phyloP scores from a whole-genome alignment of 208 protist species.

The Tritrichomonas musculus region DNA sequence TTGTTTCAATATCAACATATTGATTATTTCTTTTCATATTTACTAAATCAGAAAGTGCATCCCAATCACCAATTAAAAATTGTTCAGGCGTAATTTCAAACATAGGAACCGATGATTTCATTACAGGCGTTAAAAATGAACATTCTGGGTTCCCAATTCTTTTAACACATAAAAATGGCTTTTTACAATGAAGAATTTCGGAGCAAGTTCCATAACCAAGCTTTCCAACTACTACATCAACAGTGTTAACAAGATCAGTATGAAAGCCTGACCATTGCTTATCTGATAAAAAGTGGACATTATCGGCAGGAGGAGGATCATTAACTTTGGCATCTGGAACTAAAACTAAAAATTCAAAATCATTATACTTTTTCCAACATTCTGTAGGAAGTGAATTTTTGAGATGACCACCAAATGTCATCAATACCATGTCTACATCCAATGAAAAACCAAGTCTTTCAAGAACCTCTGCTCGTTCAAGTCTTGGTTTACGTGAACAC shows the following conservation, averaged over 20 bases:
- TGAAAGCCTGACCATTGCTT: background rate
- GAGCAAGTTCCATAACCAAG: background rate
- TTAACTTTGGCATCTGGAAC: background rate
- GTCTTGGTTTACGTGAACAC: background rate
- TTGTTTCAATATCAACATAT: background rate
- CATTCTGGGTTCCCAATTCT: background rate
- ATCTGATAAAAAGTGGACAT: background rate
- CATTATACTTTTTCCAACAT: background rate
- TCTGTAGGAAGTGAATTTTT: background rate
- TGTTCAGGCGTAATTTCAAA: background rate
- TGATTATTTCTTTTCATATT: background rate
- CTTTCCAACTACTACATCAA: background rate
- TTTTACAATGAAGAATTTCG: background rate
- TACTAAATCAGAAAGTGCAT: background rate
- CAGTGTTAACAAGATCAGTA: background rate
- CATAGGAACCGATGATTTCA: background rate
- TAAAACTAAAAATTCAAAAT: conserved; percentile 15
- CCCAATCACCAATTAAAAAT: conserved; percentile 9
- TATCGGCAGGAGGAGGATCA: background rate
- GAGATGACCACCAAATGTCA: background rate
- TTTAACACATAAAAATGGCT: background rate
- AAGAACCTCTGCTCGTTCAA: background rate
- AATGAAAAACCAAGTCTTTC: background rate
- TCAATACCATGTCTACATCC: background rate
- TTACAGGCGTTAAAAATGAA: background rate